A percentile compares a stretch with the other conserved stretches of the same genome.
Conservation (phyloP, 306 rosid genomes). For the Vigna mungo region DNA sequence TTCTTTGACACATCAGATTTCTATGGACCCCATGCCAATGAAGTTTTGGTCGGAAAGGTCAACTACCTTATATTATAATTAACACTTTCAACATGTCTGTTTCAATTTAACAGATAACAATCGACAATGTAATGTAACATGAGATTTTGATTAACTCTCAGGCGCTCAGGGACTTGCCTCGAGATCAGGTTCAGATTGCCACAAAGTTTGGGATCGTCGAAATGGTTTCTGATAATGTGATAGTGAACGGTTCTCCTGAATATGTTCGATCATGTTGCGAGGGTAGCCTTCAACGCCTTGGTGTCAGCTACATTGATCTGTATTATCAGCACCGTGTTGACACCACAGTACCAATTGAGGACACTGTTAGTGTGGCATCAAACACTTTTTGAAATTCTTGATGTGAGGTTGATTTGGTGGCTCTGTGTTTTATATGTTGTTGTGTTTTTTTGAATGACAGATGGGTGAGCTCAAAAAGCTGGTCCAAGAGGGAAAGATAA, state of each 20-base stretch:
- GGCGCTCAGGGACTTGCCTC: conserved; percentile 73
- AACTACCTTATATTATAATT: background rate
- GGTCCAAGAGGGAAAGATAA: conserved; percentile 74
- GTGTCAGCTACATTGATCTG: conserved; percentile 77
- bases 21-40: conserved; percentile 68
- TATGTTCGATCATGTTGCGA: conserved; percentile 80
- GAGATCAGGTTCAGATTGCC: conserved; percentile 79
- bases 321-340: conserved; percentile 85
- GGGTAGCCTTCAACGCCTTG: conserved; percentile 80
- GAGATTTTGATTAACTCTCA: conserved; percentile 34
- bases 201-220: conserved; percentile 78
- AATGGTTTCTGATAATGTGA: conserved; percentile 31
- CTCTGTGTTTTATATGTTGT: background rate
- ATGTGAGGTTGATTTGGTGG: background rate
- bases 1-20: conserved; percentile 79
- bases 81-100: background rate
- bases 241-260: conserved; percentile 76
- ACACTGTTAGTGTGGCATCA: conserved; percentile 60
- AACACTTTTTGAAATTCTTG: background rate
- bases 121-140: background rate
- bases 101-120: background rate
- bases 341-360: conserved; percentile 79
- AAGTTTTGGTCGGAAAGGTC: conserved; percentile 79
- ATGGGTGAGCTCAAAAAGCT: conserved; percentile 68
- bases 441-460: conserved; percentile 42